These are phyloP conservation scores for Phytophthora pseudosyringae DNA, from an alignment of 352 stramenopile genomes.

Conservation along the genomic window DNA sequence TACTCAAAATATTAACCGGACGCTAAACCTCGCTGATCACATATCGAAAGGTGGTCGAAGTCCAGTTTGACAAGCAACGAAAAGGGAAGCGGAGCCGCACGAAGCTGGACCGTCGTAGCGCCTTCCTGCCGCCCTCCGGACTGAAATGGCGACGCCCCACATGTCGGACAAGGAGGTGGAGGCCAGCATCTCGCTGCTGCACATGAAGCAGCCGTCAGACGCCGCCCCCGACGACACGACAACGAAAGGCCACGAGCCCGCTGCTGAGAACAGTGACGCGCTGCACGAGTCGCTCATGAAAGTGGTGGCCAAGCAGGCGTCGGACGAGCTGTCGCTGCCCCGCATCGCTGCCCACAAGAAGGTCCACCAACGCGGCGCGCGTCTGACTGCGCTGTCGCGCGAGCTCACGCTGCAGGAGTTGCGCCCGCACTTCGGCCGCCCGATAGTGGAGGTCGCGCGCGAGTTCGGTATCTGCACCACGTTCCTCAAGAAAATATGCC, in stretches of 20 bases:
- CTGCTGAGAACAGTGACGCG: constrained; percentile 20
- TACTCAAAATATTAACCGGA: not conserved
- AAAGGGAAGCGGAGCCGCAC: not conserved
- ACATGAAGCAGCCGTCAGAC: constrained; percentile 58
- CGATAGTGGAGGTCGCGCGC: constrained; percentile 70
- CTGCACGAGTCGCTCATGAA: constrained; percentile 48
- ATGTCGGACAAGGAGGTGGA: constrained; percentile 67
- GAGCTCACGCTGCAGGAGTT: constrained; percentile 70
- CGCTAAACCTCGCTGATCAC: constrained; percentile 15
- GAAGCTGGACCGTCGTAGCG: not conserved
- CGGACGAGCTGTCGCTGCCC: constrained; percentile 21
- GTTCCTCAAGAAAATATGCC: constrained; percentile 81
- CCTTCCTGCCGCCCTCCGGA: not conserved
- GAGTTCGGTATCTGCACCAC: constrained; percentile 81
- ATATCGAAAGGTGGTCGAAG: constrained; percentile 52
- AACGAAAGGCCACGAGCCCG: constrained; percentile 2
- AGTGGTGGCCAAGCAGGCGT: constrained; percentile 45
- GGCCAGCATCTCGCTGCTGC: constrained; percentile 64
- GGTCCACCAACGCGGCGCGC: constrained; percentile 44
- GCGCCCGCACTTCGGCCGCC: constrained; percentile 65
- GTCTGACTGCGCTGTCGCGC: constrained; percentile 54
- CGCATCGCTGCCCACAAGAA: constrained; percentile 25
- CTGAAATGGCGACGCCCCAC: constrained; percentile 15
- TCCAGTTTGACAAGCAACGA: constrained; percentile 30
- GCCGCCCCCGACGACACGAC: not conserved